Evolutionary conservation across 2,329 filamentous ascomycete genomes (phyloP), one percentile per base, ranked within the genome.

Genomic region (Neurospora sp.): DNA sequence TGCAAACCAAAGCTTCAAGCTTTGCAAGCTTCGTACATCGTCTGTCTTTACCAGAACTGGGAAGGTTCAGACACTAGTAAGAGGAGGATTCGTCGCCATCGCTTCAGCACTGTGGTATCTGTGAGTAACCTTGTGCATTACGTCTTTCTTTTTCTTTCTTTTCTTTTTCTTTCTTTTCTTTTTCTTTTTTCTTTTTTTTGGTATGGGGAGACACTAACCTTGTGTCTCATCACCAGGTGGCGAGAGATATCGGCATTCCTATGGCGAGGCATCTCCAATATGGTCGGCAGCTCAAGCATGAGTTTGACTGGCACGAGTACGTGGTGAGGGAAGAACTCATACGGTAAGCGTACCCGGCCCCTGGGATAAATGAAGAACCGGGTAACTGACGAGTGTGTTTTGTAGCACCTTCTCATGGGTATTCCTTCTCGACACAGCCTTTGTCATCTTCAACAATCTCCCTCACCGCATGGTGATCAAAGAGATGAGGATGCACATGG

Each of bases 361-460:
- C 39, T 67, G 33, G 66, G 3, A 40, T 65, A 11, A 62, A 17
- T 15, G 28, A 62, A 62, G 52, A 62, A 62, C 23, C 52, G 52
- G 28, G 52, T 2, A 36, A 62, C 52, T 62, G 52, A 62, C 52
- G 8, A 62, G 52, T 62, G 28, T 8, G 52, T 36, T 15, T n/a
- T 37, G 10, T n/a, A 77, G 76, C 6, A 74, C 72, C 1, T 77
- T 81, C 39, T 72, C 76, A 2, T 81, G 76, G 75, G 76, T 80
- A 5, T 80, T 80, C 36, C 71, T 81, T 4, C 71, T 82, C 12
- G 80, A 82, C 67, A 78, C 79, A 0, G 79, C 79, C 0, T 82
- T 81, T 68, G 77, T 80, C 37, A 81, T 80, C 12, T 81, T 81
- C 73, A 81, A 81, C 73, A 82, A 82, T 43, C 70, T 79, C 0